phyloP scores from a whole-genome alignment of 179 eudicot genomes.

The Silene coronaria region DNA sequence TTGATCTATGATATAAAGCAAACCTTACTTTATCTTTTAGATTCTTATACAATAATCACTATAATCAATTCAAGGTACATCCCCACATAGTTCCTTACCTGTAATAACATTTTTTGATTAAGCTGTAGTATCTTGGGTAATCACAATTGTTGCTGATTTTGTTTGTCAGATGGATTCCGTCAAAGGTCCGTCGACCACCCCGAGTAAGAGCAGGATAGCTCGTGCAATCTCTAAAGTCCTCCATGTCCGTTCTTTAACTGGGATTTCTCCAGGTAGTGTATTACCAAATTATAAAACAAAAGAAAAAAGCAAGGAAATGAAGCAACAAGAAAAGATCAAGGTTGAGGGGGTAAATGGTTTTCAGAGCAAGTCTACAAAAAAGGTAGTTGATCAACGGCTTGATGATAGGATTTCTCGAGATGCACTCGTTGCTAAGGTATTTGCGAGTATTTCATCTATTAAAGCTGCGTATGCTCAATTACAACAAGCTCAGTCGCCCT shows the following conservation, averaged over 20 bases:
- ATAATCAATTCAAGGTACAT: not conserved
- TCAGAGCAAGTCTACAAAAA: conserved; percentile 22
- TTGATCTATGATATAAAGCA: conserved; percentile 40
- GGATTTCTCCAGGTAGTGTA: conserved; percentile 45
- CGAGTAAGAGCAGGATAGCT: conserved; percentile 57
- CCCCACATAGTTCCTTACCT: not conserved
- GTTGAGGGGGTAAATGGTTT: conserved; percentile 26
- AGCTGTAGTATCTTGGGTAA: not conserved
- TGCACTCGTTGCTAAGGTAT: conserved; percentile 37
- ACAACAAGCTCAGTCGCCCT: conserved; percentile 44
- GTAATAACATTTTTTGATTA: not conserved
- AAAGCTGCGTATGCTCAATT: conserved; percentile 48
- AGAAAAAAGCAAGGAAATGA: conserved; percentile 32
- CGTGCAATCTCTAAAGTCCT: conserved; percentile 69
- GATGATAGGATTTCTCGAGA: conserved; percentile 27
- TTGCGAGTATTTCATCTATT: conserved; percentile 44
- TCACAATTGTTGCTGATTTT: too few relatives aligned
- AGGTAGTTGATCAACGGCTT: conserved; percentile 23
- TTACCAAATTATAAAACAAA: conserved; percentile 37
- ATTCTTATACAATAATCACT: conserved; percentile 21
- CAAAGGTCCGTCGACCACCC: conserved; percentile 37
- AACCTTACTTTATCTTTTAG: conserved; percentile 28
- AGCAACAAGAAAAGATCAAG: conserved; percentile 30
- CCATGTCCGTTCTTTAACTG: conserved; percentile 46
- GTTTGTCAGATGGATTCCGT: conserved; percentile 37